These are phyloP conservation scores for Verticillium isaacii DNA, from an alignment of 2,329 filamentous ascomycete genomes.

Conservation along the genomic window DNA sequence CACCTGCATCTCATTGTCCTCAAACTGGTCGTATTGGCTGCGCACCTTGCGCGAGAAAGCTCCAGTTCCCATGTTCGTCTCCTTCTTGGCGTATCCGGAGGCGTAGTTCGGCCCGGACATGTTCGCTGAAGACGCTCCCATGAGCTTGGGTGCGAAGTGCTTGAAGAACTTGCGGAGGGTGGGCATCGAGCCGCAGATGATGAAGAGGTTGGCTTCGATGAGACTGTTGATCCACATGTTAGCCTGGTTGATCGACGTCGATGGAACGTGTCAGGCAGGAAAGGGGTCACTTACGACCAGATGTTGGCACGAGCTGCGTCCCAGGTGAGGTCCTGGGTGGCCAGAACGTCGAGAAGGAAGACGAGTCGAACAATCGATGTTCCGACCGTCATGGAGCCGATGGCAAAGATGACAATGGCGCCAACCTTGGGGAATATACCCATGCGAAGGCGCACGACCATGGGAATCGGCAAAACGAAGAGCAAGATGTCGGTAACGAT, in stretches of 20 bases:
- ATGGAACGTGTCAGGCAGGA: not conserved
- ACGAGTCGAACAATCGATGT: conserved; percentile 8
- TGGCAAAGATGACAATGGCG: conserved; percentile 35
- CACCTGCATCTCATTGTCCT: conserved; percentile 7
- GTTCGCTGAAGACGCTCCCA: conserved; percentile 13
- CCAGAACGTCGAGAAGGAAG: conserved; percentile 3
- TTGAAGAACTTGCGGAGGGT: conserved; percentile 33
- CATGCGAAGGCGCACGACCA: conserved; percentile 38
- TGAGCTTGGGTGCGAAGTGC: conserved; percentile 27
- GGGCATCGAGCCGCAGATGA: conserved; percentile 34
- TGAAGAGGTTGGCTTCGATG: conserved; percentile 33
- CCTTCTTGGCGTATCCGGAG: not conserved
- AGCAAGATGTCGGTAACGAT: conserved; percentile 44
- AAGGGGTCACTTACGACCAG: conserved; percentile 5
- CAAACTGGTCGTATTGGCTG: conserved; percentile 8
- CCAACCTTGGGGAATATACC: conserved; percentile 41
- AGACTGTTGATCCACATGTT: conserved; percentile 13
- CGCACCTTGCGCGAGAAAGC: not conserved
- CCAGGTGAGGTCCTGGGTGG: conserved; percentile 7
- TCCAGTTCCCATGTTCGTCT: not conserved
- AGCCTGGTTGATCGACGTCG: not conserved
- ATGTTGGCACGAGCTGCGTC: conserved; percentile 10
- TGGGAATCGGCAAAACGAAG: conserved; percentile 40
- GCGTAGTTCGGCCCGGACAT: not conserved
- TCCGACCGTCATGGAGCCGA: conserved; percentile 26